Evolutionary conservation across 1,284 basidiomycete species (phyloP), one percentile per base, ranked within the genome.

Genomic region (Austroboletus rostrupii): DNA sequence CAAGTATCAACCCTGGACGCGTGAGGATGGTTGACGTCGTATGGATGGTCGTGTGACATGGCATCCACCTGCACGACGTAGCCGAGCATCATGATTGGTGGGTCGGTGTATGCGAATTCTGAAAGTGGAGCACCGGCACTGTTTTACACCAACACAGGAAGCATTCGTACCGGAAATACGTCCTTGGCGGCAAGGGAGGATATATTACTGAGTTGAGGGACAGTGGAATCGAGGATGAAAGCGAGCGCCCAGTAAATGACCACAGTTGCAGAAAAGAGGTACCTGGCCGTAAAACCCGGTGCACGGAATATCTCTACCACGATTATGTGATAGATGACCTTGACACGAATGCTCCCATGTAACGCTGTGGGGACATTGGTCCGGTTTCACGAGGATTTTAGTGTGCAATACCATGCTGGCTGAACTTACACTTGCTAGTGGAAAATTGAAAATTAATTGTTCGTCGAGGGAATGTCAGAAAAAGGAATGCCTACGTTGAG

Each of bases 341-440:
- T 81, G 56, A 80, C 71, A 36, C 79, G 79, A 46, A 87, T 81
- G 64, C 83, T 83, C 13, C 80, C 78, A 55, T 86, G 87, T 33
- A 86, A 60, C 14, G 82, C 79, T 17, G 77, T 80, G 1, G n/a
- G n/a, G n/a, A n/a, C n/a, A n/a, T n/a, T n/a, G n/a, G n/a, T n/a
- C n/a, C n/a, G n/a, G n/a, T n/a, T n/a, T n/a, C n/a, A n/a, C n/a
- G n/a, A n/a, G n/a, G n/a, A n/a, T n/a, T n/a, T n/a, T n/a, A n/a
- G n/a, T n/a, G n/a, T n/a, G n/a, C n/a, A n/a, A n/a, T n/a, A n/a
- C n/a, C n/a, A n/a, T n/a, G n/a, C n/a, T n/a, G n/a, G n/a, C n/a
- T n/a, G n/a, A n/a, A n/a, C n/a, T n/a, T n/a, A n/a, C n/a, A n/a
- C n/a, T n/a, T n/a, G n/a, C 31, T 76, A 68, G 29, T 51, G 3